Evolutionary conservation across 176 grass and related monocot genomes (phyloP), one percentile per base, ranked within the genome.

Genomic region (Ananas comosus): DNA sequence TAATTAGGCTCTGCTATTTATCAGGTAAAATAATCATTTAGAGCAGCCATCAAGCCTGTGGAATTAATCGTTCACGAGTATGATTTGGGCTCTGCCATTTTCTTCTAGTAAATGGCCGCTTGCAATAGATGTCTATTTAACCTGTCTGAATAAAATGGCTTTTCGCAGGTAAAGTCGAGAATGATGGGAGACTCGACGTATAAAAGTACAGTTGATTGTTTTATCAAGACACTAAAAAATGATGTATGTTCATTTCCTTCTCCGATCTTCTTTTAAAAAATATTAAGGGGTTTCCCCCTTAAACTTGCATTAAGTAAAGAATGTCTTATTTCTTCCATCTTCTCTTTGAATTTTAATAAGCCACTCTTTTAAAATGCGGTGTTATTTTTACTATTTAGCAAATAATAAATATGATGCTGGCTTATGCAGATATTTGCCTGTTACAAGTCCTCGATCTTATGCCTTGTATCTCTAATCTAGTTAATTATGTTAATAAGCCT

Each of bases 111-210:
- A 18, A n/a, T 61, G 9, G 56, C 16, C 10, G 13, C 21, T 18
- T 61, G 56, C 16, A 61, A 13, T 61, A 61, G 2, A 61, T 22
- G 51, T 28, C 23, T 53, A 48, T 23, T 78, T 63, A 51, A 48
- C 63, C 64, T 58, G 17, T 12, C 1, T 21, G 53, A 69, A 11
- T 71, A 67, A 76, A 65, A 68, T 49, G n/a, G 1, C 27, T 29
- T 69, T 16, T 68, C 69, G 67, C 84, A 96, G 91, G 85, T 96
- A 22, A 96, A 96, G 85, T 96, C 92, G 53, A 96, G 92, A 88
- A 96, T 91, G 92, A 96, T 96, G 92, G 88, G 92, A 13, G 92
- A 96, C 59, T 77, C 88, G 71, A 77, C 83, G 5, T 96, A 96
- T 74, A 91, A 71, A 83, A 88, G 70, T 81, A 96, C 88, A 63